Percentiles rank a stretch among this genome's conserved stretches.
These are phyloP conservation scores for Aristolochia contorta DNA, from an alignment of 164 flowering plant genomes.

Conservation along the genomic window DNA sequence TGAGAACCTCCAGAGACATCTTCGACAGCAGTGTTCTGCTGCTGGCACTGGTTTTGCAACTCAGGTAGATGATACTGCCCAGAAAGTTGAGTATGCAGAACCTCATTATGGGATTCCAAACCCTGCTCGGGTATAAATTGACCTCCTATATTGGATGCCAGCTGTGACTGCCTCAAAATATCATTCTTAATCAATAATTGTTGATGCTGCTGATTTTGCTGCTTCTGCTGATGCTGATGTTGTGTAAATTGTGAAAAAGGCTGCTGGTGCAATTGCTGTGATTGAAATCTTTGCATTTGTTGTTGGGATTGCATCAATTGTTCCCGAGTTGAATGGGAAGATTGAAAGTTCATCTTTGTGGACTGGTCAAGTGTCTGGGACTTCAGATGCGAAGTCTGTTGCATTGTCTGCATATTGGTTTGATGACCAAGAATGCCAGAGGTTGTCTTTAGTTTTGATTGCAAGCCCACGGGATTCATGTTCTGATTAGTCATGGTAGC, in stretches of 20 bases:
- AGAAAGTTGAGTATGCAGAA: constrained; percentile 34
- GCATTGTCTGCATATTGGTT: constrained; percentile 35
- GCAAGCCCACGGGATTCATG: constrained; percentile 34
- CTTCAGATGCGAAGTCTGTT: constrained; percentile 34
- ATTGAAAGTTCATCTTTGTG: constrained; percentile 42
- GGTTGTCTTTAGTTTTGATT: constrained; percentile 34
- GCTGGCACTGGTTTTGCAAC: constrained; percentile 53
- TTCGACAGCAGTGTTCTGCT: constrained; percentile 25
- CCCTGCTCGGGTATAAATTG: constrained; percentile 48
- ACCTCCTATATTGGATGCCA: constrained; percentile 33
- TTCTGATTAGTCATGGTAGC: constrained; percentile 44
- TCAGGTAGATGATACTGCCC: constrained; percentile 55
- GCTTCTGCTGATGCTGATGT: constrained; percentile 41
- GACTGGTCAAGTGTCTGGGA: constrained; percentile 39
- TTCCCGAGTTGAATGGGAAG: constrained; percentile 31
- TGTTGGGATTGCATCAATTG: constrained; percentile 39
- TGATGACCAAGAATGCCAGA: constrained; percentile 37
- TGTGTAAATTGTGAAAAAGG: constrained; percentile 41
- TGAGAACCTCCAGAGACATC: constrained; percentile 30
- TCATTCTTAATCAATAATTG: constrained; percentile 40
- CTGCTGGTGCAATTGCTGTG: constrained; percentile 43
- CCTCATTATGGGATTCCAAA: constrained; percentile 35
- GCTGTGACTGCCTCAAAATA: constrained; percentile 41
- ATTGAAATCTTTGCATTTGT: constrained; percentile 23
- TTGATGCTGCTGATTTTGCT: constrained; percentile 44